These are phyloP conservation scores for Porphyrellus cyaneotinctus DNA, from an alignment of 768 basidiomycete species.

Conservation along the genomic window DNA sequence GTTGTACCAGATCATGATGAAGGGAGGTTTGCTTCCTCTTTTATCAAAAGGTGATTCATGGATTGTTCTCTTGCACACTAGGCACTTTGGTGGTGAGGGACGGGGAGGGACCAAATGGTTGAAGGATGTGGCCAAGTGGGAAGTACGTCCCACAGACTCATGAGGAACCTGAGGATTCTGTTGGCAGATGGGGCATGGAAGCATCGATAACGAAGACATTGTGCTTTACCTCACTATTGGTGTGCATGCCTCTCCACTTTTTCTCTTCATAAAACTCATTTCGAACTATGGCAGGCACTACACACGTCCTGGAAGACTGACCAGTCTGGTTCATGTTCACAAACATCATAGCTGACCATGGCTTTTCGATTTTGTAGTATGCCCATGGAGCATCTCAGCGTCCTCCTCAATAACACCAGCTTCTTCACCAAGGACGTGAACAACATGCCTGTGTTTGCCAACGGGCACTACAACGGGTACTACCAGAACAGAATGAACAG, in stretches of 20 bases:
- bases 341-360: not conserved
- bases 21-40: conserved; percentile 63
- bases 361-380: conserved; percentile 46
- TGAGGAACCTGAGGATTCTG: conserved; percentile 65
- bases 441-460: conserved; percentile 58
- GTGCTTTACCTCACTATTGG: conserved; percentile 75
- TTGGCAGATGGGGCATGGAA: conserved; percentile 63
- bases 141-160: conserved; percentile 83
- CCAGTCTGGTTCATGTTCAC: conserved; percentile 43
- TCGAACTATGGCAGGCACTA: conserved; percentile 47
- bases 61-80: conserved; percentile 67
- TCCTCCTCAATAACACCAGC: conserved; percentile 73
- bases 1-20: conserved; percentile 69
- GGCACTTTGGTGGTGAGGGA: conserved; percentile 81
- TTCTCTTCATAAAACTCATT: not conserved
- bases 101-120: conserved; percentile 53
- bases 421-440: conserved; percentile 76
- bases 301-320: conserved; percentile 88
- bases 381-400: conserved; percentile 71
- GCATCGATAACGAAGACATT: conserved; percentile 73
- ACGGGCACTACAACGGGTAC: no score
- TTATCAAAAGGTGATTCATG: conserved; percentile 64
- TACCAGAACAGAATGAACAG: conserved; percentile 13
- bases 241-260: conserved; percentile 23
- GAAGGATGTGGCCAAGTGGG: conserved; percentile 79